These are phyloP conservation scores for Catunica adiposa DNA, from an alignment of 2,329 filamentous ascomycete genomes.

Conservation along the genomic window DNA sequence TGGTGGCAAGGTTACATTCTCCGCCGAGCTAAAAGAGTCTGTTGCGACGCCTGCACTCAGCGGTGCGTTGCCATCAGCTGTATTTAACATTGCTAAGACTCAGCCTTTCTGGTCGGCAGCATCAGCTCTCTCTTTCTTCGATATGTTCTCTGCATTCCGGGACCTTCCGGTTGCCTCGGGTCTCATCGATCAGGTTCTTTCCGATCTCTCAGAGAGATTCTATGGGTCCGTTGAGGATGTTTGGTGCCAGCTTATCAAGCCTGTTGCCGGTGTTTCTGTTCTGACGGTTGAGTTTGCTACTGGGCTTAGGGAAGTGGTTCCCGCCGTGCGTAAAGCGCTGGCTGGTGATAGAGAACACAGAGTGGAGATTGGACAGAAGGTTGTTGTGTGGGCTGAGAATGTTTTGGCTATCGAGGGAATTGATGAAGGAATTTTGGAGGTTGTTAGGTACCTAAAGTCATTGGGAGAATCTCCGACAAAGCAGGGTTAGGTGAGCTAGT, in stretches of 20 bases:
- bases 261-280: slow-evolving; percentile 47
- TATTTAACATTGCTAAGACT: slow-evolving; percentile 74
- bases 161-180: slow-evolving; percentile 37
- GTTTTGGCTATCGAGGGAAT: slow-evolving; percentile 33
- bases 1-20: slow-evolving; percentile 27
- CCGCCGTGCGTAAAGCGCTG: slow-evolving; percentile 15
- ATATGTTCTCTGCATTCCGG: slow-evolving; percentile 57
- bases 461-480: background rate
- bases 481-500: background rate
- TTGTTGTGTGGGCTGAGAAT: slow-evolving; percentile 36
- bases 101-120: slow-evolving; percentile 52
- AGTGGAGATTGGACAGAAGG: slow-evolving; percentile 30
- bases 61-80: slow-evolving; percentile 83
- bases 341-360: slow-evolving; percentile 23
- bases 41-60: slow-evolving; percentile 70
- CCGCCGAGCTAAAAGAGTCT: slow-evolving; percentile 29
- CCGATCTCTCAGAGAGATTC: slow-evolving; percentile 41
- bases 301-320: slow-evolving; percentile 49
- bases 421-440: slow-evolving; percentile 38
- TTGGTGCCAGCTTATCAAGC: slow-evolving; percentile 55
- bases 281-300: slow-evolving; percentile 55
- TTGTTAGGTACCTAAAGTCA: slow-evolving; percentile 35
- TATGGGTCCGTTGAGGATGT: slow-evolving; percentile 46
- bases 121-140: slow-evolving; percentile 62
- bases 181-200: slow-evolving; percentile 59